These are phyloP conservation scores for Lumnitzera littorea DNA, from an alignment of 345 rosid genomes.

Conservation along the genomic window DNA sequence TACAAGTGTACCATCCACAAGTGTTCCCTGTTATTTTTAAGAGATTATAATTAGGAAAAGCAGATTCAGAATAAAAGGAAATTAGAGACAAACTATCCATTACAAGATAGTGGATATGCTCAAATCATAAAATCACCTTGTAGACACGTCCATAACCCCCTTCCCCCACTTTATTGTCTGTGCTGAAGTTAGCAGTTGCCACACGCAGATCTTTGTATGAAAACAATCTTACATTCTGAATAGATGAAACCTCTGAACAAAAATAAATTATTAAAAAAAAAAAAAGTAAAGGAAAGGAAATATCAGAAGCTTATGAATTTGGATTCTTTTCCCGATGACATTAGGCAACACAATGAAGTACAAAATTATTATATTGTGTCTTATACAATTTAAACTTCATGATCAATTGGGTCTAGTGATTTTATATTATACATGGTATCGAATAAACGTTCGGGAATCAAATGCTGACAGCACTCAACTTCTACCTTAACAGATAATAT, in stretches of 20 bases:
- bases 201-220: slow-evolving; percentile 35
- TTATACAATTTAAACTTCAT: too few species aligned
- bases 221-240: slow-evolving; percentile 29
- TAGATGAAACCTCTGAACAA: slow-evolving; percentile 42
- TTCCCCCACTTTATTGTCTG: slow-evolving; percentile 51
- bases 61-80: not conserved
- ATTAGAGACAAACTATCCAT: not conserved
- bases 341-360: not conserved
- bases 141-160: slow-evolving; percentile 74
- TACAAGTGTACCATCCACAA: slow-evolving; percentile 38
- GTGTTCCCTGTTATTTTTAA: slow-evolving; percentile 36
- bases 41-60: not conserved
- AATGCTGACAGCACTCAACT: not conserved
- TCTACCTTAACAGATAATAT: too few species aligned
- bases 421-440: too few species aligned
- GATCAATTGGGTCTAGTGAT: too few species aligned
- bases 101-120: too few species aligned
- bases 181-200: slow-evolving; percentile 48
- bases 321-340: not conserved
- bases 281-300: slow-evolving; percentile 4
- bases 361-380: too few species aligned
- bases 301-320: not conserved
- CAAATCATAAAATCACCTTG: slow-evolving; percentile 40
- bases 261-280: not conserved
- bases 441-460: not conserved